Conservation (phyloP, 2,329 filamentous ascomycete genomes). For the Aspergillus sp. region DNA sequence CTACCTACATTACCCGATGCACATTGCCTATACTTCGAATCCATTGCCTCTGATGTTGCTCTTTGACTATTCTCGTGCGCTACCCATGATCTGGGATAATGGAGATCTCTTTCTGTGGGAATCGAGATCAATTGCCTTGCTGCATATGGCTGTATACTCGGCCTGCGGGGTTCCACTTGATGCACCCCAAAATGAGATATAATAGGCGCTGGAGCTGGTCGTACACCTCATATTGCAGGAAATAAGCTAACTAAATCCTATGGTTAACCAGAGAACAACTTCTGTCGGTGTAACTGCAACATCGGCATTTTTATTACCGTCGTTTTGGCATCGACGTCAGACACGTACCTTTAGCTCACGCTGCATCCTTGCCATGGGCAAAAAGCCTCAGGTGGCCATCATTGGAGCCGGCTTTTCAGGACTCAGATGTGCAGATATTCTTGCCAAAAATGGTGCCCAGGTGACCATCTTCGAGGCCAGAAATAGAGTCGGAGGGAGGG, state of each 20-base stretch:
- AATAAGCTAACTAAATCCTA: neutral
- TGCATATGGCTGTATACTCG: neutral
- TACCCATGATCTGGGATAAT: neutral
- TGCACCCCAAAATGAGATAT: neutral
- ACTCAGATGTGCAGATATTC: conserved; percentile 58
- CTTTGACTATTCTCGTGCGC: neutral
- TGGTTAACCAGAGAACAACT: neutral
- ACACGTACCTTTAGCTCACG: neutral
- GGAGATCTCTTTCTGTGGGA: neutral
- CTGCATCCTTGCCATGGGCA: conserved; percentile 29
- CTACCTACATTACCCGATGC: too few species aligned
- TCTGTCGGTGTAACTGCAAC: neutral
- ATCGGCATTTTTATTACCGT: neutral
- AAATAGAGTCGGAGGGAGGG: conserved; percentile 58
- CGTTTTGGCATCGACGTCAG: neutral
- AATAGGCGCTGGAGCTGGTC: neutral
- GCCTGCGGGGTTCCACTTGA: neutral
- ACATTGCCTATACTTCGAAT: too few species aligned
- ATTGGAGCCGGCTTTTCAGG: conserved; percentile 62
- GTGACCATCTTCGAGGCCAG: conserved; percentile 63
- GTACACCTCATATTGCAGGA: neutral
- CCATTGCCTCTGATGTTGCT: neutral
- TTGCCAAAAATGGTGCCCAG: conserved; percentile 54
- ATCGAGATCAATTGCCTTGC: neutral
- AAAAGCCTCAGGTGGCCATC: conserved; percentile 54